phyloP scores from a whole-genome alignment of 352 stramenopile genomes.

The Thalassiosira livingstoniorum region DNA sequence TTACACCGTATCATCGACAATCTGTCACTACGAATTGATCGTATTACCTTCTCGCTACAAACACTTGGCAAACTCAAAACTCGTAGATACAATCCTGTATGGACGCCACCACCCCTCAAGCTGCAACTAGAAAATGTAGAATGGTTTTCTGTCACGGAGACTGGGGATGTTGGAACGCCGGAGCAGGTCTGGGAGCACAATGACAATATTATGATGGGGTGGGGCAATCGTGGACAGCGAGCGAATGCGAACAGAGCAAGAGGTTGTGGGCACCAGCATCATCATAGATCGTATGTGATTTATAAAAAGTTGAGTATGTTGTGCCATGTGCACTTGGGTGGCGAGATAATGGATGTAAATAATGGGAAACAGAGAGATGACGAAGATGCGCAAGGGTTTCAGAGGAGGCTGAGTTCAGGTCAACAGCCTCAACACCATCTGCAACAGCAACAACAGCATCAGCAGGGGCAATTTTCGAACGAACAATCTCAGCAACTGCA shows the following conservation, averaged over 20 bases:
- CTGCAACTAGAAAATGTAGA: constrained; percentile 56
- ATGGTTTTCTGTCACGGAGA: constrained; percentile 70
- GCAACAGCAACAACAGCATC: too few relatives aligned
- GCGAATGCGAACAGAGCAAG: not conserved
- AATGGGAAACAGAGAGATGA: too few relatives aligned
- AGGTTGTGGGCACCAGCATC: not conserved
- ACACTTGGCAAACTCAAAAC: constrained; percentile 84
- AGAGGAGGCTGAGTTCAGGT: too few relatives aligned
- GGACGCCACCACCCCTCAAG: constrained; percentile 69
- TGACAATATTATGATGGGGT: constrained; percentile 45
- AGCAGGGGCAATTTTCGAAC: too few relatives aligned
- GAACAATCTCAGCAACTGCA: too few relatives aligned
- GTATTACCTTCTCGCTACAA: constrained; percentile 67
- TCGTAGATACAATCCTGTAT: constrained; percentile 55
- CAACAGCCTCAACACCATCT: too few relatives aligned
- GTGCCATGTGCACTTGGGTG: constrained; percentile 43
- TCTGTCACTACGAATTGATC: constrained; percentile 75
- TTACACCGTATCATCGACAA: constrained; percentile 83
- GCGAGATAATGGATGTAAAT: too few relatives aligned
- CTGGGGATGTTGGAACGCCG: constrained; percentile 69
- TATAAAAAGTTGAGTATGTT: constrained; percentile 75
- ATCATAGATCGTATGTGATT: constrained; percentile 70
- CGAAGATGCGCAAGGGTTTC: not conserved
- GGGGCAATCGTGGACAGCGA: not conserved
- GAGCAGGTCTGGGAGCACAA: constrained; percentile 83